Evolutionary conservation across 768 basidiomycete genomes (phyloP), one percentile per base, ranked within the genome.

Genomic region (Pholiota molesta): DNA sequence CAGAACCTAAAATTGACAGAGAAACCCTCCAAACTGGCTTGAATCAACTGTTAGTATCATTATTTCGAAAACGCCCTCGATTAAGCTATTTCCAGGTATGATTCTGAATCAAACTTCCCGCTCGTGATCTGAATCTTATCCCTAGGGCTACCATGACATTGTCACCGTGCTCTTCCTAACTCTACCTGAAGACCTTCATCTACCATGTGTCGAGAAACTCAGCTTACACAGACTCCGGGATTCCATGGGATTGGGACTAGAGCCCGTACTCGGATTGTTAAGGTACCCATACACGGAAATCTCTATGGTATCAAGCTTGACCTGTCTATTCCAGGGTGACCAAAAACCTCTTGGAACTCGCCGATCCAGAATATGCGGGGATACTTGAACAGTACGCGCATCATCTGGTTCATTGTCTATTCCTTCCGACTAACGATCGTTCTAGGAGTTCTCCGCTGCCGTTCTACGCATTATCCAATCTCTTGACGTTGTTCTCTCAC

Each of bases 401-500:
- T 7, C 28, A 49, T 51, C 37, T 19, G 55, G 13, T 17, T 47
- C 52, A 13, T 53, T 49, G 39, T 47, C 28, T 23, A n/a, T 31
- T 16, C 16, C 16, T 40, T 57, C 13, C 13, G 54, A 4, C 52
- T 55, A 59, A 23, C 65, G 40, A 40, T 37, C 44, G 35, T 42
- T 49, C 51, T 23, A 93, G 90, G 56, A 84, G 81, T 28, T 85
- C 91, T 0, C 92, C 91, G 0, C 79, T 96, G 1, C 95, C 95
- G 0, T 97, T 94, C 70, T 93, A 90, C 71, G 92, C 95, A 0
- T 83, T 98, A 17, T 92, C 94, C 4, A 92, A 95, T 75, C 85
- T 97, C 33, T 79, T 98, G 35, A 97, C 95, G 0, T 83, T 97
- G 31, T 95, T 98, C 77, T 88, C 95, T 11, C 95, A 98, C 72